A percentile compares a stretch with the other conserved stretches of the same genome.
phyloP scores from a whole-genome alignment of 495 filamentous ascomycete species.

The Pseudevernia furfuracea region DNA sequence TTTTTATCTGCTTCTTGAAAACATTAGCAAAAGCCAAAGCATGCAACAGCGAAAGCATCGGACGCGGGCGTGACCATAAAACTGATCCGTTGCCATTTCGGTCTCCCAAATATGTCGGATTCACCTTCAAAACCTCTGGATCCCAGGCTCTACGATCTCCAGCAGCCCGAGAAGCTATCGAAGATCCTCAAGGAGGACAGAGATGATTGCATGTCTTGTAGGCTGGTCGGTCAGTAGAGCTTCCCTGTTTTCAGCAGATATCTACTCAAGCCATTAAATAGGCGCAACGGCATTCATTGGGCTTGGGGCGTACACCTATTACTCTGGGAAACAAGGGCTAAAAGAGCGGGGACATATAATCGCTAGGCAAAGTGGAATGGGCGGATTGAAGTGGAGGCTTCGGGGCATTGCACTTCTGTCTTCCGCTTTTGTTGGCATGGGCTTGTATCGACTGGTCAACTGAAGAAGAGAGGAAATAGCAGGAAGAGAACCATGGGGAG shows the following conservation, averaged over 20 bases:
- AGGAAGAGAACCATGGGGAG: neutral
- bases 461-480: conserved; percentile 27
- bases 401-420: conserved; percentile 66
- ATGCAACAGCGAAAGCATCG: neutral
- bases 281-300: conserved; percentile 80
- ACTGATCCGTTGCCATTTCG: neutral
- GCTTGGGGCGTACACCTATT: conserved; percentile 82
- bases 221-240: conserved; percentile 50
- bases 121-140: conserved; percentile 5
- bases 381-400: conserved; percentile 67
- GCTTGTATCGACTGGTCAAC: conserved; percentile 51
- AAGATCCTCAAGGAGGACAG: conserved; percentile 52
- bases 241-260: neutral
- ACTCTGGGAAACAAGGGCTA: conserved; percentile 70
- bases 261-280: conserved; percentile 28
- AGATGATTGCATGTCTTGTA: conserved; percentile 64
- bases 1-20: neutral
- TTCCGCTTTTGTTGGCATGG: conserved; percentile 59
- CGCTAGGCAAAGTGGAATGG: conserved; percentile 53
- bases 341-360: conserved; percentile 61
- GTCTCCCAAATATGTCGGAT: neutral
- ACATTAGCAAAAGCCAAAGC: neutral
- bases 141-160: conserved; percentile 35
- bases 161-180: conserved; percentile 45
- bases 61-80: neutral